A percentile compares a stretch with the other conserved stretches of the same genome.
phyloP scores from a whole-genome alignment of 768 basidiomycete species.

The Trametes cinnabarina region DNA sequence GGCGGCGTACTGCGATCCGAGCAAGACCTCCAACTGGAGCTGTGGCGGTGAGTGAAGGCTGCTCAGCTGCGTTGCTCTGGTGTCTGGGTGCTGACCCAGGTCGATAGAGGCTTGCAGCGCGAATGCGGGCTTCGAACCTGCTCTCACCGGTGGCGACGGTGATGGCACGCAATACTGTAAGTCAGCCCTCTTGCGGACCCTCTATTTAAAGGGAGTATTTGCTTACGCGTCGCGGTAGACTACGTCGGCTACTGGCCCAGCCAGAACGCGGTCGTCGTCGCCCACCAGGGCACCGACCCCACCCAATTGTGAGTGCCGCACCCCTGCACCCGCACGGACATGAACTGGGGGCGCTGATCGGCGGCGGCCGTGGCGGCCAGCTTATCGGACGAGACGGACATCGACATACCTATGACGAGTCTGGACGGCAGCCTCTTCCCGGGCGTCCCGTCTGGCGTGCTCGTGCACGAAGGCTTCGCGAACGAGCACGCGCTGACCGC shows the following conservation, averaged over 20 bases:
- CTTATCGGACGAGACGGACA: conserved; percentile 51
- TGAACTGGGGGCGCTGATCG: background rate
- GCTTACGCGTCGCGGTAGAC: no score
- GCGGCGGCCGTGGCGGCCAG: conserved; percentile 27
- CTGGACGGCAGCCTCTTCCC: conserved; percentile 54
- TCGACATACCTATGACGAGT: conserved; percentile 37
- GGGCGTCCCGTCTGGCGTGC: conserved; percentile 42
- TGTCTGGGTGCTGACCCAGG: conserved; percentile 8
- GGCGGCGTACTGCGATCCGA: conserved; percentile 51
- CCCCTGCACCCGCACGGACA: background rate
- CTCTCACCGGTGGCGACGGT: conserved; percentile 50
- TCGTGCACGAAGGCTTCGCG: conserved; percentile 55
- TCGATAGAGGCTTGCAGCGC: conserved; percentile 39
- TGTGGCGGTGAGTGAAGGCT: conserved; percentile 41
- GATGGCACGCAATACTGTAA: conserved; percentile 47
- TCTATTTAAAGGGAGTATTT: no score
- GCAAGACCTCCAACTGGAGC: conserved; percentile 37
- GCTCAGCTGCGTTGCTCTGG: background rate
- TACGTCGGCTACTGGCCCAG: conserved; percentile 58
- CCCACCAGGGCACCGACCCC: conserved; percentile 62
- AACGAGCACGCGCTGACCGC: conserved; percentile 50
- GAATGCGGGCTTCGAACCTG: conserved; percentile 39
- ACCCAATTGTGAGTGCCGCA: conserved; percentile 43
- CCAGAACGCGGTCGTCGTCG: conserved; percentile 53
- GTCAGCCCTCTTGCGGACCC: no score